Base-by-base conservation (phyloP, 2,329 filamentous ascomycete species). In the Stromatinia cepivora region DNA sequence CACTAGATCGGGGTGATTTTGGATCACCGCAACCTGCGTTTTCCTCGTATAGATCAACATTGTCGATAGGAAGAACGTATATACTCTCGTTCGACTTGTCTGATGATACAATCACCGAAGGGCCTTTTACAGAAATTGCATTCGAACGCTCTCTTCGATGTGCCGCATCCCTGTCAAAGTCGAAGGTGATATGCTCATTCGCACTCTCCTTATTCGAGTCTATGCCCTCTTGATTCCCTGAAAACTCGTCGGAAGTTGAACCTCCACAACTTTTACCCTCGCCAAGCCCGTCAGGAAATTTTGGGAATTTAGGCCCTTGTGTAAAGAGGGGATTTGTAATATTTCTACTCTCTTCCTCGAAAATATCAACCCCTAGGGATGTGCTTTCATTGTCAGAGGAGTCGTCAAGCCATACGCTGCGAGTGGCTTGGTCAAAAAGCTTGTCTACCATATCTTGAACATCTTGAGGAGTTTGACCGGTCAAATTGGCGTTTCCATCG, bases 131-230 rank as follows among this genome's bases (percentile, higher is more conserved):
- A 28, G 46, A 39, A 52, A 52, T 64, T 20, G 46, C 61, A 64
- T 64, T 64, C 15, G 61, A 64, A 52, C 46, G 61, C 34, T 52
- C 61, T 36, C 46, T 64, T 5, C n/a, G 13, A 42, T 52, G 46
- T 11, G 20, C 15, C 22, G 17, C 8, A 25, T 53, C 34, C 9
- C 17, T 25, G 34, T 20, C 34, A n/a, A 42, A 39, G 5, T 22
- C n/a, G 20, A 39, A 52, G 9, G 25, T 39, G 10, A 25, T 9
- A n/a, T 52, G 34, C 11, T 39, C 31, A 39, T 50, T 52, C 3
- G 9, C 31, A 39, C 20, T 20, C 9, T 31, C 5, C 25, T n/a
- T 10, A 20, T 28, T 39, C 15, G 31, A 39, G 34, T n/a, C 46
- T 22, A 22, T 39, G 9, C n/a, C 15, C 17, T 52, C 61, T 34